Conservation (phyloP, 129 eudicot species). For the Silybum marianum region DNA sequence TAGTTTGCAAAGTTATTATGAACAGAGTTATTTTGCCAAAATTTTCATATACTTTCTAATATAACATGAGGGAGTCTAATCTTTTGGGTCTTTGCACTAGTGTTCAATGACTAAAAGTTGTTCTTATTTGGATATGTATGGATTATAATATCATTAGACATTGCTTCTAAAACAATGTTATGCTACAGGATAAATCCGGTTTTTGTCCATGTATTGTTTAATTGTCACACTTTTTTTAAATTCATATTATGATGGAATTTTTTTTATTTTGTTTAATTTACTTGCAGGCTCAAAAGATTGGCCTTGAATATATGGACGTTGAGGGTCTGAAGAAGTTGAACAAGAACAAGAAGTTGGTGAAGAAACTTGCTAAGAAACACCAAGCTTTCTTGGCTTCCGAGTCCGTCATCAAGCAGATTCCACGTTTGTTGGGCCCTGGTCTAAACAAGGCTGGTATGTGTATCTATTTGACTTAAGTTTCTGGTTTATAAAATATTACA, state of each 20-base stretch:
- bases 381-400: conserved; percentile 64
- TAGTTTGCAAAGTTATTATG: neutral
- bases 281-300: conserved; percentile 56
- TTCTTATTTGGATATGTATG: neutral
- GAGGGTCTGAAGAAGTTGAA: conserved; percentile 54
- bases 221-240: no score
- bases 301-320: conserved; percentile 57
- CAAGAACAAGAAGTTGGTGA: conserved; percentile 59
- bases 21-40: neutral
- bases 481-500: neutral
- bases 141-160: neutral
- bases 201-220: neutral
- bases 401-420: conserved; percentile 63
- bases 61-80: neutral
- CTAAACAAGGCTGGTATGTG: conserved; percentile 56
- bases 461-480: neutral
- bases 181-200: neutral
- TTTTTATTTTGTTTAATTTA: neutral
- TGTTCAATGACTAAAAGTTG: neutral
- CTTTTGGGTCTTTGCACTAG: neutral
- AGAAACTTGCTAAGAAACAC: conserved; percentile 61
- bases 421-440: conserved; percentile 65
- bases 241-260: neutral
- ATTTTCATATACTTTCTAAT: neutral
- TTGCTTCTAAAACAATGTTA: neutral